These are phyloP conservation scores for Fusarium staphyleae DNA, from an alignment of 2,329 filamentous ascomycete species.

Conservation along the genomic window DNA sequence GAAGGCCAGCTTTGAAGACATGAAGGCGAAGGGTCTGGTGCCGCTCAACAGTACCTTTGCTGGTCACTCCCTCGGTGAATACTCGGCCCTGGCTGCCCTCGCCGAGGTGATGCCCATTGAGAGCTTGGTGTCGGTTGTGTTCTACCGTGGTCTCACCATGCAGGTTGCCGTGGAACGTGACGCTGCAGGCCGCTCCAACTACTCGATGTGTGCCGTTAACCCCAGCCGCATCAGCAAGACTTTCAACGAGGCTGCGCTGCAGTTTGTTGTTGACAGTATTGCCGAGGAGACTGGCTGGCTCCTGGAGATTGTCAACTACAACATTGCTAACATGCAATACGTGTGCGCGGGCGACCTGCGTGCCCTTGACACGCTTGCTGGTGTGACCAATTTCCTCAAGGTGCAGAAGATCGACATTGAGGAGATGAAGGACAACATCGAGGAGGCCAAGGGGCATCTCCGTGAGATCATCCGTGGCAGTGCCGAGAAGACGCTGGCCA, in stretches of 20 bases:
- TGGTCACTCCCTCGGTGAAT: constrained; percentile 97
- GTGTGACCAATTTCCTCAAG: constrained; percentile 95
- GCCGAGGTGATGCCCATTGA: constrained; percentile 99
- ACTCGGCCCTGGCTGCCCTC: constrained; percentile 93
- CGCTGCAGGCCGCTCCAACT: constrained; percentile 90
- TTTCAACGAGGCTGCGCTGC: constrained; percentile 96
- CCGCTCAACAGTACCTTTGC: constrained; percentile 97
- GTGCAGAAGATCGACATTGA: constrained; percentile 97
- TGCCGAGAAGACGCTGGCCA: constrained; percentile 84
- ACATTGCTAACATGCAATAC: constrained; percentile 79
- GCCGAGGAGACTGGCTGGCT: constrained; percentile 94
- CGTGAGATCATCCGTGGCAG: constrained; percentile 90
- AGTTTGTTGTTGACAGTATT: constrained; percentile 96
- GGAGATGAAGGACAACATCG: constrained; percentile 85
- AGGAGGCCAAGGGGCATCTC: constrained; percentile 89
- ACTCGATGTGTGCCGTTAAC: constrained; percentile 99
- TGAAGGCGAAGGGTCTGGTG: constrained; percentile 95
- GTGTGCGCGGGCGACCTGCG: constrained; percentile 75
- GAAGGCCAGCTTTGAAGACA: constrained; percentile 99
- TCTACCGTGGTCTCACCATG: constrained; percentile 99
- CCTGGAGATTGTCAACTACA: constrained; percentile 98
- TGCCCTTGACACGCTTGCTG: constrained; percentile 74
- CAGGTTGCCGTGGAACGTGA: constrained; percentile 98
- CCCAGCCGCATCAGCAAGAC: constrained; percentile 98
- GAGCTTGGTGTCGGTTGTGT: constrained; percentile 95